Evolutionary conservation across 1,284 basidiomycete genomes (phyloP), one percentile per base, ranked within the genome.

Genomic region (Rhodotorula glutinis): DNA sequence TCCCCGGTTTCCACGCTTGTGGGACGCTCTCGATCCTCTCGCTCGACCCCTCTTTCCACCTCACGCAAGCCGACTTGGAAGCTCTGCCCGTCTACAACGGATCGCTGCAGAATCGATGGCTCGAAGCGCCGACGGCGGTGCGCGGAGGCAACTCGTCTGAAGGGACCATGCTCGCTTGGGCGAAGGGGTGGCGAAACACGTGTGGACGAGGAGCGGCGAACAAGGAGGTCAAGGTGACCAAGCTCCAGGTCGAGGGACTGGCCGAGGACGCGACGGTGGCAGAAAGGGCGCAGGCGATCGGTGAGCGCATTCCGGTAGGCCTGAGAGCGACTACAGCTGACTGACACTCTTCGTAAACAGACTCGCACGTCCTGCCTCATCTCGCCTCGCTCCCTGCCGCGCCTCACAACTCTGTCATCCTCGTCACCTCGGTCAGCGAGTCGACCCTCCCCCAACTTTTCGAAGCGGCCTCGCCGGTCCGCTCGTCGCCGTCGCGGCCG

Each of bases 161-260:
- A 30, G 66, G 66, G 25, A 60, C 57, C 0, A 51, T 63, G 19
- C 30, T 60, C 1, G 53, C 57, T 1, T 67, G 66, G 66, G 53
- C 47, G 17, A 23, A 19, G 1, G 62, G 66, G 19, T 67, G 66
- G 66, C 25, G 53, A 3, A 33, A 2, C 11, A 60, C 61, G 25
- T 67, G 66, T 13, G 66, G 66, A 13, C 55, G 27, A 27, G 66
- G 66, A 11, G 43, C 30, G 19, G 57, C 27, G 47, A 67, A 67
- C 41, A 60, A 60, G 43, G 61, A 67, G 33, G 66, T 67, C 19
- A 40, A 43, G 27, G 61, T 67, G 8, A 43, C 43, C 5, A 52
- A 41, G 41, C 13, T 67, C 41, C 7, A 27, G 14, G 29, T 62
- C n/a, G 57, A 63, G 2, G 66, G 57, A 0, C 40, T 44, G 2